phyloP scores from a whole-genome alignment of 2,329 filamentous ascomycete genomes.

The Coniochaeta sp. region DNA sequence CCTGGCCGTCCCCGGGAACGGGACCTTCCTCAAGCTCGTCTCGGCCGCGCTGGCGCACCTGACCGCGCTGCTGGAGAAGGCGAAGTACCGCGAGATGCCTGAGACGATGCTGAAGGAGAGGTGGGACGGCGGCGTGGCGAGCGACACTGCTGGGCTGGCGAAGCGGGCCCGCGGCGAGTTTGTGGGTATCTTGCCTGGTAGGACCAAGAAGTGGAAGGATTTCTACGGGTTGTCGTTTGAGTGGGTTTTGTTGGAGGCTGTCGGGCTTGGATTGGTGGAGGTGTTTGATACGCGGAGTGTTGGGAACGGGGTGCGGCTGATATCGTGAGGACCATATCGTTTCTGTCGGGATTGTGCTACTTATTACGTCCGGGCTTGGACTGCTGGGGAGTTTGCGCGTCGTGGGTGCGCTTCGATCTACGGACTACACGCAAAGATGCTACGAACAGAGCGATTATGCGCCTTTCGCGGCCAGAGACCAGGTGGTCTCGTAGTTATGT shows the following conservation, averaged over 20 bases:
- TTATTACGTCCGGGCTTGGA: no score
- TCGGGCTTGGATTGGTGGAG: slow-evolving; percentile 64
- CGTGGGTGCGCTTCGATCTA: no score
- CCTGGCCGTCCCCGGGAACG: slow-evolving; percentile 60
- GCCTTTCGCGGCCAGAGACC: no score
- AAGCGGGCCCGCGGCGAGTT: slow-evolving; percentile 50
- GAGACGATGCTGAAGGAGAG: slow-evolving; percentile 55
- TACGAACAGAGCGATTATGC: no score
- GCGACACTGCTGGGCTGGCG: slow-evolving; percentile 17
- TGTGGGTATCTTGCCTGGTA: slow-evolving; percentile 48
- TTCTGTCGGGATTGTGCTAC: not conserved
- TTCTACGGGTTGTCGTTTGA: slow-evolving; percentile 64
- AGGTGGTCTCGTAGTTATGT: no score
- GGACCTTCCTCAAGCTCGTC: slow-evolving; percentile 59
- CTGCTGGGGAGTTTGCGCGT: no score
- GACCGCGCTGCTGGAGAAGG: slow-evolving; percentile 48
- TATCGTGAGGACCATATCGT: not conserved
- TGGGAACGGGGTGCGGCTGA: slow-evolving; percentile 54
- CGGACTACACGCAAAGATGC: no score
- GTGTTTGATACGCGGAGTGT: slow-evolving; percentile 69
- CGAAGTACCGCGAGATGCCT: slow-evolving; percentile 55
- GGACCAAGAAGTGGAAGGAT: slow-evolving; percentile 62
- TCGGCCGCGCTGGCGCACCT: slow-evolving; percentile 56
- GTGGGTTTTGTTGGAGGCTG: slow-evolving; percentile 64
- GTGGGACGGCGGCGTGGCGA: slow-evolving; percentile 61